Conservation (phyloP, 2,329 filamentous ascomycete species). For the Metarhizium guizhouense region DNA sequence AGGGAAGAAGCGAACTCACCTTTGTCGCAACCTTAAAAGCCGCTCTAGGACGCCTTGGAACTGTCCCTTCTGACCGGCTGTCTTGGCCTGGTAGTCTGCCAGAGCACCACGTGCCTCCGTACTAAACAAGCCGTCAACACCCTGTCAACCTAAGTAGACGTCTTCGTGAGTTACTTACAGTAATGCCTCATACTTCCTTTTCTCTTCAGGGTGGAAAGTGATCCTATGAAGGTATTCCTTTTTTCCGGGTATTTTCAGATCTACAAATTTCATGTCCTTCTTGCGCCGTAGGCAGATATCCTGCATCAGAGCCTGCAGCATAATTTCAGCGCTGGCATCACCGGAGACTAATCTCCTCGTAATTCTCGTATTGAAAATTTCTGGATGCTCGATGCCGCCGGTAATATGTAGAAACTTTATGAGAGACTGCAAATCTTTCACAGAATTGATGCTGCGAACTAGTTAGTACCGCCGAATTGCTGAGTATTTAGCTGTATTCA, state of each 20-base stretch:
- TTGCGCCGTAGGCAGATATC: conserved; percentile 71
- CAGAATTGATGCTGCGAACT: conserved; percentile 55
- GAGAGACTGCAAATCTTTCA: conserved; percentile 73
- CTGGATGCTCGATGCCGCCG: conserved; percentile 63
- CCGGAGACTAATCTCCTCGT: conserved; percentile 56
- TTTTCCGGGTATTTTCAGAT: conserved; percentile 68
- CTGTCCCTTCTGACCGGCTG: conserved; percentile 35
- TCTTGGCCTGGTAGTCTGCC: conserved; percentile 44
- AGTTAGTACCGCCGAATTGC: conserved; percentile 14
- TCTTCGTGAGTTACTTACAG: conserved; percentile 35
- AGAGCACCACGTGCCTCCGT: conserved; percentile 67
- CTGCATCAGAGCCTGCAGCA: conserved; percentile 71
- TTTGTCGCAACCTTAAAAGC: conserved; percentile 72
- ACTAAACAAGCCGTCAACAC: conserved; percentile 28
- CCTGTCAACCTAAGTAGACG: not conserved
- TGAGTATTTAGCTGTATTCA: not conserved
- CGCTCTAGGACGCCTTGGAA: conserved; percentile 75
- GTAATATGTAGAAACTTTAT: conserved; percentile 68
- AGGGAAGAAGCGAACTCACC: conserved; percentile 27
- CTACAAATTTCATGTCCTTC: conserved; percentile 84
- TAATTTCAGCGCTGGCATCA: conserved; percentile 46
- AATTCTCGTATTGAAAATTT: conserved; percentile 58
- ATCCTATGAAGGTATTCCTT: conserved; percentile 71
- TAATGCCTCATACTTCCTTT: conserved; percentile 67
- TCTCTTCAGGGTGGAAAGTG: conserved; percentile 63